Percentiles rank a stretch among this genome's conserved stretches.
phyloP scores from a whole-genome alignment of 2,329 filamentous ascomycete genomes.

The Ophiostoma pallidulum region DNA sequence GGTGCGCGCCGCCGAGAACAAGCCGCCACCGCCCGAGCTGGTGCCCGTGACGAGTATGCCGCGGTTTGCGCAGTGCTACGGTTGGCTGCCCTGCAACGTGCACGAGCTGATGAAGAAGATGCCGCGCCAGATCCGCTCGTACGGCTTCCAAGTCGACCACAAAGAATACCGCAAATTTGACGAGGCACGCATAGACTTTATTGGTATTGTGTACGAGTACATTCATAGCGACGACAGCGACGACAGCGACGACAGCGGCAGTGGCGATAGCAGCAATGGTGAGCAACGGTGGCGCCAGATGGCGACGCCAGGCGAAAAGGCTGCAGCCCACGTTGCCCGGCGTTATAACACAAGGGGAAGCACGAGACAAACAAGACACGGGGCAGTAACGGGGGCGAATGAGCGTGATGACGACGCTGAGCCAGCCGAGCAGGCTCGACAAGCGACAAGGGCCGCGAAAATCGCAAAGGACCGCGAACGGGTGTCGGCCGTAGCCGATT shows the following conservation, averaged over 20 bases:
- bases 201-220: slow-evolving; percentile 11
- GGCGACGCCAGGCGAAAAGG: background rate
- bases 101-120: slow-evolving; percentile 8
- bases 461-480: too few species aligned
- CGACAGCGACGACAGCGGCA: background rate
- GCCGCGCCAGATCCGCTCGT: background rate
- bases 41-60: slow-evolving; percentile 8
- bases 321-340: background rate
- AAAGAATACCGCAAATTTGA: slow-evolving; percentile 1
- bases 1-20: too few species aligned
- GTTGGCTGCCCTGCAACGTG: slow-evolving; percentile 9
- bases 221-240: slow-evolving; percentile 1
- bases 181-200: slow-evolving; percentile 3
- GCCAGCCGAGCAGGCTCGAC: too few species aligned
- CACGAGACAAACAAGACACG: background rate
- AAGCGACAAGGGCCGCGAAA: too few species aligned
- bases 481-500: too few species aligned
- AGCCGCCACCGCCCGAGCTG: background rate
- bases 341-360: background rate
- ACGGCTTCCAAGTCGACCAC: background rate
- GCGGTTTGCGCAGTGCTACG: slow-evolving; percentile 9
- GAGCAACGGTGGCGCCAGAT: background rate
- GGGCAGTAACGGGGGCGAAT: too few species aligned
- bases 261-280: background rate
- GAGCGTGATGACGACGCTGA: too few species aligned